Conservation (phyloP, 164 flowering plant genomes). For the Umbilicus rupestris region DNA sequence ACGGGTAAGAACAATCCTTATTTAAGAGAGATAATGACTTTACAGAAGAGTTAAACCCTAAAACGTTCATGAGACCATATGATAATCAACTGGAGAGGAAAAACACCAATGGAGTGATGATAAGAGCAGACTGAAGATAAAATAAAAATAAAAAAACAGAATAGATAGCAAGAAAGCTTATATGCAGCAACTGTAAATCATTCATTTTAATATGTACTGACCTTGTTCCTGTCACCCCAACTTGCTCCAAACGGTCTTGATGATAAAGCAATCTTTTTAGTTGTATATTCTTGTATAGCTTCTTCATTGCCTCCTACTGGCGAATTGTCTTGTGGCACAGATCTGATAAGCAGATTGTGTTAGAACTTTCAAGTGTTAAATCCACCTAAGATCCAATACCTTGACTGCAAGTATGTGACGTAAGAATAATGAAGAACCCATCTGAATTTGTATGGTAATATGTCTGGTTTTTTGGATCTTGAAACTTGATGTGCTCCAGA, state of each 20-base stretch:
- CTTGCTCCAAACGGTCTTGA: constrained; percentile 79
- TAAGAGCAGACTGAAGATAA: too few relatives aligned
- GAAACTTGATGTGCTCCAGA: background rate
- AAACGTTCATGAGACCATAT: background rate
- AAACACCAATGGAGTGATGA: too few relatives aligned
- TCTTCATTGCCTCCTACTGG: constrained; percentile 40
- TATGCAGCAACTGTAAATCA: background rate
- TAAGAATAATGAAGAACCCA: background rate
- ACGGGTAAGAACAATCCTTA: background rate
- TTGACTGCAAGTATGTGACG: background rate
- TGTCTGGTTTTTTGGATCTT: background rate
- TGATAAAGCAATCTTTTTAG: constrained; percentile 63
- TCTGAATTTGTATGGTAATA: background rate
- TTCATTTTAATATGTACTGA: constrained; percentile 13
- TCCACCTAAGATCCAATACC: constrained; percentile 3
- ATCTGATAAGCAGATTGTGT: constrained; percentile 25
- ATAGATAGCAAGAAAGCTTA: background rate
- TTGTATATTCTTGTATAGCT: constrained; percentile 44
- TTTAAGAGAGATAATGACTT: background rate
- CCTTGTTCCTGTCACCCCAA: constrained; percentile 89
- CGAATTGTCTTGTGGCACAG: constrained; percentile 27
- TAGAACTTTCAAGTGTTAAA: background rate
- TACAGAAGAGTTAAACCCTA: too few relatives aligned
- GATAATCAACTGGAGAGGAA: background rate
- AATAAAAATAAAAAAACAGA: too few relatives aligned